These are phyloP conservation scores for Aegilops tauschii DNA, from an alignment of 176 grass and related monocot genomes.

Conservation along the genomic window DNA sequence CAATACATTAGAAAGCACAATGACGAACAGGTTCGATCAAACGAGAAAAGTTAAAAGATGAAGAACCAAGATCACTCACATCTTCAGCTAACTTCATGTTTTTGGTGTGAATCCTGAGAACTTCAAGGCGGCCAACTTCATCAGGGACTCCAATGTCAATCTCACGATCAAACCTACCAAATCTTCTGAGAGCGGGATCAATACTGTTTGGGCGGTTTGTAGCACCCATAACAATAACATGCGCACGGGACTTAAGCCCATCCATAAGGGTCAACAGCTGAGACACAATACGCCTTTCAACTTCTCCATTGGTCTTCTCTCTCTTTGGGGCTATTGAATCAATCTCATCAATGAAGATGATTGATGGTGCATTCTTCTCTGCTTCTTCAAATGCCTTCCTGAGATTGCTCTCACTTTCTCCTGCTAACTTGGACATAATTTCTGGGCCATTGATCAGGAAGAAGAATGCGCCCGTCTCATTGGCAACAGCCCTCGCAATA, in stretches of 20 bases:
- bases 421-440: constrained; percentile 91
- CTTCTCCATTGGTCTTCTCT: constrained; percentile 87
- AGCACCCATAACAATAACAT: constrained; percentile 91
- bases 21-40: background rate
- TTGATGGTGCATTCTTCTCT: constrained; percentile 84
- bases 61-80: constrained; percentile 28
- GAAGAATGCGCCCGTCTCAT: constrained; percentile 88
- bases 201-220: constrained; percentile 88
- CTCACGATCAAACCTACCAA: constrained; percentile 82
- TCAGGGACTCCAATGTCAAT: constrained; percentile 91
- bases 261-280: constrained; percentile 92
- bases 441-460: constrained; percentile 88
- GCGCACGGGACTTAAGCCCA: constrained; percentile 65
- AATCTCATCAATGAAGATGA: constrained; percentile 86
- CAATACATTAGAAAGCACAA: background rate
- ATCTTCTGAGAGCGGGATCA: constrained; percentile 80
- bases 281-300: constrained; percentile 83
- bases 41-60: background rate
- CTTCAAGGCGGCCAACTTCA: constrained; percentile 85
- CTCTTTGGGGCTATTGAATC: constrained; percentile 84
- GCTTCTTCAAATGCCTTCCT: constrained; percentile 94
- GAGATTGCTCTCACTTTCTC: constrained; percentile 87
- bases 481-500: constrained; percentile 76
- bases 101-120: constrained; percentile 88
- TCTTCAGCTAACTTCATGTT: constrained; percentile 90